phyloP scores from a whole-genome alignment of 176 grass and related monocot species.

The Lolium perenne region DNA sequence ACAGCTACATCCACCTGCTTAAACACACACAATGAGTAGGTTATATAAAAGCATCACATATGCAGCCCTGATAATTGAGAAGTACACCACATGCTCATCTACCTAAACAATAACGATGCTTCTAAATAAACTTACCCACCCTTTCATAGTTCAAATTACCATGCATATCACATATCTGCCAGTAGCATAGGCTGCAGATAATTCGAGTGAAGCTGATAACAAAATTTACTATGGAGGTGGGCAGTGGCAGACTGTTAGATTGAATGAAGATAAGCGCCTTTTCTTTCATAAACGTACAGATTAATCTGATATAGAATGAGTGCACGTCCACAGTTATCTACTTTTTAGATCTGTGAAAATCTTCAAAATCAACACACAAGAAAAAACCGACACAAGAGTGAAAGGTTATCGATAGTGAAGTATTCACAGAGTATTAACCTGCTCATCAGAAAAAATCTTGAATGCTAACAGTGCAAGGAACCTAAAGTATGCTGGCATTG shows the following conservation, averaged over 20 bases:
- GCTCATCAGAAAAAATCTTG: slow-evolving; percentile 92
- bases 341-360: neutral
- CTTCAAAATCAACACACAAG: slow-evolving; percentile 24
- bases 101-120: neutral
- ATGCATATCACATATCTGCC: neutral
- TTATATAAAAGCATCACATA: slow-evolving; percentile 1
- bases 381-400: slow-evolving; percentile 10
- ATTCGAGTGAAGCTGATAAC: slow-evolving; percentile 23
- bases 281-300: neutral
- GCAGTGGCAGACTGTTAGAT: neutral
- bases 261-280: slow-evolving; percentile 10
- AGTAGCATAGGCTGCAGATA: slow-evolving; percentile 2
- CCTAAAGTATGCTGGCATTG: slow-evolving; percentile 93
- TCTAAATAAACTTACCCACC: slow-evolving; percentile 30
- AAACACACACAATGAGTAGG: slow-evolving; percentile 9
- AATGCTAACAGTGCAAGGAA: slow-evolving; percentile 97
- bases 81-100: neutral
- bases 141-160: slow-evolving; percentile 11
- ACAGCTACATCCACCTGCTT: slow-evolving; percentile 91
- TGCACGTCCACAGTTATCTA: slow-evolving; percentile 1
- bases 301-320: slow-evolving; percentile 13
- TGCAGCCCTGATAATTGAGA: slow-evolving; percentile 6
- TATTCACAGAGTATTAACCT: slow-evolving; percentile 59
- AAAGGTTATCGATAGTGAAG: neutral
- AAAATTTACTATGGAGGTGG: slow-evolving; percentile 6